Conservation (phyloP, 2,329 filamentous ascomycete species). For the Cladophialophora psammophila region DNA sequence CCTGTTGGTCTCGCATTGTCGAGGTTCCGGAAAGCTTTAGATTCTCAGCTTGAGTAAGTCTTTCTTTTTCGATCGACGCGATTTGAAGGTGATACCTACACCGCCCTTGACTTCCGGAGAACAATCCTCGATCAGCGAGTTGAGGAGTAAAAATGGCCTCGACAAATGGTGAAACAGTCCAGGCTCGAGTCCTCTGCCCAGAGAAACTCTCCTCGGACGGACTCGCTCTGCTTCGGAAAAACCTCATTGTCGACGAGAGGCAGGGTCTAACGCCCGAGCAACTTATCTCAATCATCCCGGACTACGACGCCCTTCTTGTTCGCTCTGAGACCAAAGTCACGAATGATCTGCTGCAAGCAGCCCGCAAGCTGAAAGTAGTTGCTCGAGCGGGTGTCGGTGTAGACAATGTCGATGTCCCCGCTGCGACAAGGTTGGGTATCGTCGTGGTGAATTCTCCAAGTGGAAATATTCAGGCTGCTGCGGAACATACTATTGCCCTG, state of each 20-base stretch:
- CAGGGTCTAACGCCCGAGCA: constrained; percentile 68
- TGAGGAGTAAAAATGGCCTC: constrained; percentile 14
- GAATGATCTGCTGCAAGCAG: constrained; percentile 69
- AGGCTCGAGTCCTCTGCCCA: constrained; percentile 71
- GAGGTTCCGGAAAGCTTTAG: neutral
- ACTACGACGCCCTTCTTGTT: constrained; percentile 79
- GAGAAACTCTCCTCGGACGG: constrained; percentile 84
- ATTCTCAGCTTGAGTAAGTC: neutral
- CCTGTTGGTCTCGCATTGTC: neutral
- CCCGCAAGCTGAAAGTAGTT: constrained; percentile 75
- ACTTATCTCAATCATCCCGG: constrained; percentile 70
- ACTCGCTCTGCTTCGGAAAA: constrained; percentile 69
- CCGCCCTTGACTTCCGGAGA: neutral
- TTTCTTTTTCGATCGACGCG: neutral
- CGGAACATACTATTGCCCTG: constrained; percentile 78
- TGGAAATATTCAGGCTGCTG: constrained; percentile 81
- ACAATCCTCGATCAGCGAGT: neutral
- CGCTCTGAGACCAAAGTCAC: constrained; percentile 85
- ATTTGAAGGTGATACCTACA: neutral
- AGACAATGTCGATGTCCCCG: constrained; percentile 79
- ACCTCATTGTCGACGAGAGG: constrained; percentile 74
- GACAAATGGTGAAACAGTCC: constrained; percentile 39
- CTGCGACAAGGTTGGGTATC: constrained; percentile 75
- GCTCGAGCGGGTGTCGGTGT: constrained; percentile 82
- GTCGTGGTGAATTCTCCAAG: constrained; percentile 81